Evolutionary conservation across 192 early-diverging fungal genomes (phyloP).

Genomic region (Mortierella alpina): DNA sequence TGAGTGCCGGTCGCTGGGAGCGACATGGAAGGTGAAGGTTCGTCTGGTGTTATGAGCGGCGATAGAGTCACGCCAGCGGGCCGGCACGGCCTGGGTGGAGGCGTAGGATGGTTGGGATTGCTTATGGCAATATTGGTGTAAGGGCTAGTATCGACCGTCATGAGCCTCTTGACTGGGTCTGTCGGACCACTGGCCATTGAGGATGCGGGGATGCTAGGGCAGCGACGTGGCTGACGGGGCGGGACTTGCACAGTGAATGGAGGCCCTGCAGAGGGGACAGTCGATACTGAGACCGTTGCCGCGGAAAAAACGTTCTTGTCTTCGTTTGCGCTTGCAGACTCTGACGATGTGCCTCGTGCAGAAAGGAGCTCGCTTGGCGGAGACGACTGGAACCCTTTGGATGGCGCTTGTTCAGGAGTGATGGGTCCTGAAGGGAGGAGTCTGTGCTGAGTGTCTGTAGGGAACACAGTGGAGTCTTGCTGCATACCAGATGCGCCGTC

Average conservation of each 20-base stretch:
- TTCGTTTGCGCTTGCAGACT: too few species aligned
- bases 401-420: constrained; percentile 9
- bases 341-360: too few species aligned
- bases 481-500: constrained; percentile 10
- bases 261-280: not conserved
- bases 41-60: constrained; percentile 5
- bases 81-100: constrained; percentile 1
- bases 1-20: not conserved
- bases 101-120: constrained; percentile 10
- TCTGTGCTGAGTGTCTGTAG: constrained; percentile 1
- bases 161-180: constrained; percentile 1
- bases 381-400: not conserved
- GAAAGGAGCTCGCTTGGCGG: too few species aligned
- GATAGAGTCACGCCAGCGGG: constrained; percentile 7
- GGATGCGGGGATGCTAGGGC: not conserved
- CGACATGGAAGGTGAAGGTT: not conserved
- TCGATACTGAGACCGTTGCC: too few species aligned
- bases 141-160: constrained; percentile 11
- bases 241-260: constrained; percentile 3
- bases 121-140: constrained; percentile 5
- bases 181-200: not conserved
- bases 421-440: constrained; percentile 24
- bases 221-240: constrained; percentile 1
- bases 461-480: not conserved
- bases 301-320: too few species aligned